Evolutionary conservation across 805 yeast genomes (phyloP), one percentile per base, ranked within the genome.

Genomic region (Cyberlindnera subsufficiens): DNA sequence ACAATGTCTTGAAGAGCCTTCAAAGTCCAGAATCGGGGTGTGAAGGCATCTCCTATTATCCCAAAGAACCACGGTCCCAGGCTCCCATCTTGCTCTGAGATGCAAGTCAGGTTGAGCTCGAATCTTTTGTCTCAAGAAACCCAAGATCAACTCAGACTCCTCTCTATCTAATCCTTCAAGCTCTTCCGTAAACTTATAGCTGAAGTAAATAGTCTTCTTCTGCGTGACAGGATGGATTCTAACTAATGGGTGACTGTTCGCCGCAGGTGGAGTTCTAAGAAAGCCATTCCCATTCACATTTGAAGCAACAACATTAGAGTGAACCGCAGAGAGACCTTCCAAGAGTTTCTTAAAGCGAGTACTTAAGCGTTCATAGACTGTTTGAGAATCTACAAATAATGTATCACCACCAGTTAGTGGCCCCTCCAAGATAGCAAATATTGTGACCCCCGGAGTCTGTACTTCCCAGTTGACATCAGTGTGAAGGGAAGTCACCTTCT

Each of bases 321-420:
- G 89, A 36, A 78, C 66, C 3, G 79, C 90, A 53, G 78, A 75
- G 53, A 85, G 70, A 0, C 82, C 82, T 15, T 70, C 68, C 35
- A 84, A 60, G 47, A 80, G 65, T 54, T 77, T 65, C 58, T 78
- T 72, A 67, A 83, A 74, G 27, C 68, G 73, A 17, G 85, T 83
- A 1, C 90, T 82, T 40, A 85, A 69, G 53, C 90, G 67, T 44
- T 80, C 74, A 62, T 80, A 85, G 11, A 86, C 87, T 59, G 81
- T 87, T 31, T 70, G 68, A 22, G 78, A 70, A 57, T 82, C 86
- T 16, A 85, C 75, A 57, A 82, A 85, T 38, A 82, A 66, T 14
- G 86, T 85, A 59, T 85, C 93, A 47, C 93, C 93, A 43, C 91
- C 89, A 33, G 78, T 60, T 16, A 72, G 76, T 25, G 79, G 80